Evolutionary conservation across 257 asterid genomes (phyloP), one percentile per base, ranked within the genome.

Genomic region (Mentha longifolia): DNA sequence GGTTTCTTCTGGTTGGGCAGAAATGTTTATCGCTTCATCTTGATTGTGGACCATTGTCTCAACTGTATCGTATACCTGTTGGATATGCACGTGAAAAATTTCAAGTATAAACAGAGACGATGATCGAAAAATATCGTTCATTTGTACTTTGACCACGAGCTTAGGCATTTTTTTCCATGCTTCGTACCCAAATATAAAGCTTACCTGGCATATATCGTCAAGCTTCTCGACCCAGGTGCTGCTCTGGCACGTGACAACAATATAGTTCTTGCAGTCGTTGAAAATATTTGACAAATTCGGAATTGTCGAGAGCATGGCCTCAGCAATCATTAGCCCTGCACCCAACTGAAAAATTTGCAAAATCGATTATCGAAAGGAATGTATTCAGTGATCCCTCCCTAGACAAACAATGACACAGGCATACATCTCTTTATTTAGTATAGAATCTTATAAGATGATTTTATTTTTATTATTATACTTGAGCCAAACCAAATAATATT

Each of bases 131-230:
- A 58, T 13, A 58, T 58, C 43, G 8, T 35, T 35, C 39, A 35
- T 3, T 58, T 30, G 6, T 14, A 30, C 19, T 58, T 28, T 28
- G 13, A 57, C 19, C 33, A 54, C 35, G 4, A 3, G 52, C 14
- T 6, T 42, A 6, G 43, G 43, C 50, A 12, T 43, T 9, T 43
- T 9, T 43, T 33, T 7, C 37, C 28, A n/a, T 13, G 22, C 71
- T 50, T 2, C 43, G 1, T 39, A 6, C 47, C 47, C 14, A 10
- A 8, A 42, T 42, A 8, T 42, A 42, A 42, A 42, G 47, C 81
- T 54, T 76, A 91, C 99, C 97, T 92, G 98, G 84, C 96, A 88
- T 76, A 95, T 82, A 54, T 89, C 98, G 61, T 95, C 97, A 58
- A 92, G 80, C 84, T 82, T 95, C 75, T 92, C 97, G 10, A 80